Evolutionary conservation across 2,329 filamentous ascomycete species (phyloP), one percentile per base, ranked within the genome.

Genomic region (Ophiostoma ulmi): DNA sequence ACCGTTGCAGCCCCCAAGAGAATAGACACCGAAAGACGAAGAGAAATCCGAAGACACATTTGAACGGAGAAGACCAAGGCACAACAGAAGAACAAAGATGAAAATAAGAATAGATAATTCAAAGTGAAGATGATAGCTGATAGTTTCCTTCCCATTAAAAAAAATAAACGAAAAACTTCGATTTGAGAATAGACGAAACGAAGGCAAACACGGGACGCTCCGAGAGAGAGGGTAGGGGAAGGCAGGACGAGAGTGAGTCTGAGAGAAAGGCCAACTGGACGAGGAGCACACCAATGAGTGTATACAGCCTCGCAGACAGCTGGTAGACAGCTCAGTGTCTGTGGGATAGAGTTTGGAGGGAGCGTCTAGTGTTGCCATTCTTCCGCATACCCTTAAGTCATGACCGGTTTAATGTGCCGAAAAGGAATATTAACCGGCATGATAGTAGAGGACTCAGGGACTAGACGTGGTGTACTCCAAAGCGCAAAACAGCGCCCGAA

Each of bases 381-480:
- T 39, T 39, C 20, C 63, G 63, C 63, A 22, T 65, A 36, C 17
- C 17, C 63, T 5, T 5, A 65, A 65, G 17, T 38, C 63, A 39
- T 39, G 58, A 39, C n/a, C 36, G 35, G 63, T 65, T 22, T 10
- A n/a, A 13, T 20, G 20, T 65, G 61, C 31, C 61, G 38, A 64
- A 22, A 35, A 38, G 31, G 35, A 26, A 64, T 64, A 64, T 64
- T 64, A 41, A 65, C 8, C 41, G 63, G 63, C 61, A 64, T 41
- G 7, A 22, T 11, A 14, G 63, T 39, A 64, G 36, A 38, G 36
- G 31, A 38, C 61, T 6, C 26, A 10, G 1, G 11, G 61, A 38
- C 31, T 6, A 63, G 58, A 11, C 44, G 58, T 10, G n/a, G 8
- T 13, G n/a, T 14, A 22, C 44, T 48, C 44, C 17, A 48, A 20